Evolutionary conservation across 257 asterid genomes (phyloP), one percentile per base, ranked within the genome.

Genomic region (Ocimum tenuiflorum): DNA sequence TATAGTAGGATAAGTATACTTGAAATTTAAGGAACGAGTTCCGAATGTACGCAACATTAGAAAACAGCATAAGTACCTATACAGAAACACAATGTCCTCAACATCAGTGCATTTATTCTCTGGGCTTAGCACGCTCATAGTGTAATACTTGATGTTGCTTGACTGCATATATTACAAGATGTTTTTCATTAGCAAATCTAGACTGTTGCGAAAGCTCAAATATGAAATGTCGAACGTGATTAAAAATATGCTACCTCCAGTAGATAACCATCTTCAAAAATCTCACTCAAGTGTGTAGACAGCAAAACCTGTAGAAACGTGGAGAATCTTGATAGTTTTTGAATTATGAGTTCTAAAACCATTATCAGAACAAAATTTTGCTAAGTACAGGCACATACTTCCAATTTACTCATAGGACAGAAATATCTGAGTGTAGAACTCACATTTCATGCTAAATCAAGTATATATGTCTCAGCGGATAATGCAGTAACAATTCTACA

Each of bases 71-170:
- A 60, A 20, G 18, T 79, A 92, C 99, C 95, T 86, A 65, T 89
- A 92, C 31, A 92, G 65, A 72, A 92, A 92, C 53, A 86, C 94
- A 60, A 89, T 82, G 75, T 92, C 97, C 53, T 88, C 97, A 52
- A 79, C 81, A 58, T 79, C 86, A 10, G 84, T 71, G 73, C 81
- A 56, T 58, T 67, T 77, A 49, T 82, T 80, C 27, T 83, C 85
- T 17, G 89, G 94, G 81, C 94, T 83, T 61, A 92, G 85, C 80
- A 92, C 95, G 43, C 99, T 92, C 99, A 92, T 92, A 69, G 97
- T 89, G 75, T 80, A 88, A 79, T 72, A 82, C 86, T 84, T 86
- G 82, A 89, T 86, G 73, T 81, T 89, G 67, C 76, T 80, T 4
- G 95, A 80, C 99, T 92, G 94, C 78, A 72, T 20, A 67, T 57